A percentile compares a stretch with the other conserved stretches of the same genome.
phyloP scores from a whole-genome alignment of 169 alveolate genomes.

The Plasmodium fragile region DNA sequence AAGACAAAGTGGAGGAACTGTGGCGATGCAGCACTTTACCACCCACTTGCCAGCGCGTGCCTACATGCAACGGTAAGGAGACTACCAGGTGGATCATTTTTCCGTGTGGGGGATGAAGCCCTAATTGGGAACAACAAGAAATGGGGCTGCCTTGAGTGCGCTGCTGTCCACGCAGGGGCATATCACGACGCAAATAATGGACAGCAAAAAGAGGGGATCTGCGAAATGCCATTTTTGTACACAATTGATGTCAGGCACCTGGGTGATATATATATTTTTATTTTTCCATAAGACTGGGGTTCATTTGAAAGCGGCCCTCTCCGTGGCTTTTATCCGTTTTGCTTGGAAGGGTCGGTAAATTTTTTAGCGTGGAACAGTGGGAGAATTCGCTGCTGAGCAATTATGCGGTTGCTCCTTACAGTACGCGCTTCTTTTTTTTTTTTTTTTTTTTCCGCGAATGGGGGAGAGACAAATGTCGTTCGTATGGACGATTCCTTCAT shows the following conservation, averaged over 20 bases:
- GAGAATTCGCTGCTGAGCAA: background rate
- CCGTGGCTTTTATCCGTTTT: background rate
- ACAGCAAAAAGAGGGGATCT: background rate
- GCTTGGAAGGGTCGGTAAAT: background rate
- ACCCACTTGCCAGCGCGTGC: background rate
- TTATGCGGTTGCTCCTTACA: background rate
- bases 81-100: background rate
- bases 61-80: background rate
- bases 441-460: background rate
- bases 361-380: background rate
- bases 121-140: background rate
- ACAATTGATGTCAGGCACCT: background rate
- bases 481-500: background rate
- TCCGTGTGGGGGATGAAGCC: background rate
- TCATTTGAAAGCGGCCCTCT: background rate
- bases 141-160: background rate
- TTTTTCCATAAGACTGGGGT: background rate
- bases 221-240: background rate
- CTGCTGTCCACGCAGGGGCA: background rate
- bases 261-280: background rate
- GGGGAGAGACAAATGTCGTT: background rate
- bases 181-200: background rate
- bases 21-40: background rate
- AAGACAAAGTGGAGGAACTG: background rate
- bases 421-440: background rate